Evolutionary conservation across 163 green algal species (phyloP).

Genomic region (Chlorella variabilis): DNA sequence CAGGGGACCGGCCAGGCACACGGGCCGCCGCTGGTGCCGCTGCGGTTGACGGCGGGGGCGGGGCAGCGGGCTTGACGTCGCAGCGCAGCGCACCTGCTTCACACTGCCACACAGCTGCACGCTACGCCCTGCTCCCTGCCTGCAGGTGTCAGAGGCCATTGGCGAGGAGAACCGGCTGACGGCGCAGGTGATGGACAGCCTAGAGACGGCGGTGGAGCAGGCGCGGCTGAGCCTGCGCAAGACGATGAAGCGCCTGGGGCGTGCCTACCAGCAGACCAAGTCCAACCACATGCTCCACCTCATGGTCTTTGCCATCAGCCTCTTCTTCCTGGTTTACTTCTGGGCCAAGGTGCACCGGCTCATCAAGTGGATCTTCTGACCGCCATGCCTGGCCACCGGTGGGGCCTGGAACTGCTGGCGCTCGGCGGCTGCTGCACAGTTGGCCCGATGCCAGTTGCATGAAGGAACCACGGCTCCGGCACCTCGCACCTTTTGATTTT

Average conservation of each 20-base stretch:
- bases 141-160: constrained; percentile 52
- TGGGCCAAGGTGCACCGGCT: constrained; percentile 42
- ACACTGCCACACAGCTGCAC: too few relatives aligned
- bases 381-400: not conserved
- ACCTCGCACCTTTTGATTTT: too few relatives aligned
- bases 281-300: constrained; percentile 61
- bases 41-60: too few relatives aligned
- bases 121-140: not conserved
- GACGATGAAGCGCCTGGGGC: constrained; percentile 48
- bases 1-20: too few relatives aligned
- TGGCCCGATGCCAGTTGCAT: too few relatives aligned
- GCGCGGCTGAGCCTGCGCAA: constrained; percentile 38
- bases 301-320: constrained; percentile 50
- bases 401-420: too few relatives aligned
- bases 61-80: too few relatives aligned
- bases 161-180: constrained; percentile 51
- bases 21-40: too few relatives aligned
- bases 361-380: constrained; percentile 50
- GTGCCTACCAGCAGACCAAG: constrained; percentile 41
- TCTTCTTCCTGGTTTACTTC: constrained; percentile 52
- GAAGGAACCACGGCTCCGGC: too few relatives aligned
- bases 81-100: not conserved
- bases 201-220: constrained; percentile 43
- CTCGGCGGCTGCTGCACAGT: too few relatives aligned
- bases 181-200: constrained; percentile 41